Base-by-base conservation (phyloP, 352 stramenopile genomes). In the Phytophthora ramorum region DNA sequence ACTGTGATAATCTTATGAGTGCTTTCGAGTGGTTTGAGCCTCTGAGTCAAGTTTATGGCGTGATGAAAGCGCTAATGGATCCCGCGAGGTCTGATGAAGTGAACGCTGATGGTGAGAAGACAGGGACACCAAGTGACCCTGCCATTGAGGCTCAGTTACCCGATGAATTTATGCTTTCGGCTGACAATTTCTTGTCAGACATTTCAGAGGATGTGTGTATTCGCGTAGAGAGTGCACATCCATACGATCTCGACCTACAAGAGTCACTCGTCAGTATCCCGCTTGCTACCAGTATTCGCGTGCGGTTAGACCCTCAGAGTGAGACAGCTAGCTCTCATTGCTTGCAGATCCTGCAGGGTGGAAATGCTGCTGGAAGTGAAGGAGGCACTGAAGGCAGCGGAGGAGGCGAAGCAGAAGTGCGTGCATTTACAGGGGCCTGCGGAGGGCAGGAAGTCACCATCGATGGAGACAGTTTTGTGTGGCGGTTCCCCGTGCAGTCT, bases 21-120 rank as follows among this genome's bases (percentile, higher is more conserved):
- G 76, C 79, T 0, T 95, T 95, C 41, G 86, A 96, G 68, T 95
- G 87, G 87, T 96, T 91, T 55, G 87, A 96, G 30, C 85, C 89
- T 49, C 67, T 95, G 10, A 92, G 81, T 47, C 85, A 96, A 58
- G 89, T 95, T 41, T 95, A 94, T 46, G 81, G 86, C 5, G 87
- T 96, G 35, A 95, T 96, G 85, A 78, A 90, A 55, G 71, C 89
- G 2, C 61, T 96, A 1, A 89, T 93, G 70, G 81, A 90, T n/a
- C 77, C 79, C 16, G 56, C 45, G 8, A 76, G 80, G 9, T 40
- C 44, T 0, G 48, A 66, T 7, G 60, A 69, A 38, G 28, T 57
- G 12, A 28, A 38, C 1, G 50, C 20, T 52, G n/a, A 17, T 35
- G 60, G 45, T 9, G 32, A 59, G 12, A 35, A 38, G 35, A 32